Evolutionary conservation across 1,284 basidiomycete species (phyloP).

Genomic region (Cyathus pygmaeus): DNA sequence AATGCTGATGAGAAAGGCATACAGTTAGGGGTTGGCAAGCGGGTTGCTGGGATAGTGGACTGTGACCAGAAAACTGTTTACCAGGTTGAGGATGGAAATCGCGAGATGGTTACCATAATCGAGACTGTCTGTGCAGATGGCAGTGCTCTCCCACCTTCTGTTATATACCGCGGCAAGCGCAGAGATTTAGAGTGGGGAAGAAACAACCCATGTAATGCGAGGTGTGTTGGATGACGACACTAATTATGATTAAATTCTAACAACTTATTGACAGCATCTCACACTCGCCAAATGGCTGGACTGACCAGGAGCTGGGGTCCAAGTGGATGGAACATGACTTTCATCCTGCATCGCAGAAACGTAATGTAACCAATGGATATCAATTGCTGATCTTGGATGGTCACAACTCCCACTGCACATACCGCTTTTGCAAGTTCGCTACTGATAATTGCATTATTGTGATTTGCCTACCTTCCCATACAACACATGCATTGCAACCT

Average conservation of each 20-base stretch:
- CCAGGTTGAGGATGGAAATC: conserved; percentile 38
- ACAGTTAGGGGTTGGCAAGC: conserved; percentile 41
- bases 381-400: conserved; percentile 53
- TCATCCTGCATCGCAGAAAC: conserved; percentile 33
- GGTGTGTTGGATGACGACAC: conserved; percentile 32
- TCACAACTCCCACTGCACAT: conserved; percentile 50
- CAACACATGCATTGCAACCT: conserved; percentile 43
- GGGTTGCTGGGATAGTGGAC: conserved; percentile 31
- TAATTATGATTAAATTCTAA: conserved; percentile 11
- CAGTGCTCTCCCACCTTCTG: conserved; percentile 26
- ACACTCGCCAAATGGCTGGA: conserved; percentile 51
- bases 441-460: conserved; percentile 32
- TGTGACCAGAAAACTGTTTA: conserved; percentile 31
- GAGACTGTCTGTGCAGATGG: conserved; percentile 50
- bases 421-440: conserved; percentile 34
- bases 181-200: conserved; percentile 31
- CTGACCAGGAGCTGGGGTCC: conserved; percentile 43
- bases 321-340: conserved; percentile 49
- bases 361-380: conserved; percentile 29
- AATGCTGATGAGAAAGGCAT: conserved; percentile 56
- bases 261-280: conserved; percentile 24
- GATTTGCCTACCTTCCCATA: conserved; percentile 43
- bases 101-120: conserved; percentile 50
- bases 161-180: conserved; percentile 42
- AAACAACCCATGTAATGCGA: conserved; percentile 38